Conservation (phyloP, 345 rosid genomes). For the Acer negundo region DNA sequence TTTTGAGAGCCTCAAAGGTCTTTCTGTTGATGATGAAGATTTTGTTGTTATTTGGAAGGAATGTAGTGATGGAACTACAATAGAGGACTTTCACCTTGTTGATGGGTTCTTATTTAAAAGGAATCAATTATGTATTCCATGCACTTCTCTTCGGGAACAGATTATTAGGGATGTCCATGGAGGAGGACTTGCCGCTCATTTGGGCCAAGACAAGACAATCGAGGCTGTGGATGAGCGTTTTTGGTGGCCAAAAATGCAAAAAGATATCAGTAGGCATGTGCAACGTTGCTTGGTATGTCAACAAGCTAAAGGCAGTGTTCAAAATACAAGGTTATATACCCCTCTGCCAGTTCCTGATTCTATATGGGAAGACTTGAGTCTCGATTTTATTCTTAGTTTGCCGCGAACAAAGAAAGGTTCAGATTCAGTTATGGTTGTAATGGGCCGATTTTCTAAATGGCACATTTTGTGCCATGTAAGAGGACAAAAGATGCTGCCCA, state of each 20-base stretch:
- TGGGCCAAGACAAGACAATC: no score
- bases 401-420: background rate
- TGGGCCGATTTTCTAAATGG: background rate
- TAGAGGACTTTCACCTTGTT: no score
- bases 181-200: no score
- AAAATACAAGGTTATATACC: background rate
- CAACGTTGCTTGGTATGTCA: background rate
- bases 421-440: background rate
- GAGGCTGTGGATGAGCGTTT: background rate
- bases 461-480: background rate
- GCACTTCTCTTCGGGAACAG: no score
- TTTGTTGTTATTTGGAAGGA: no score
- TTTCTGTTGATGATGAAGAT: no score
- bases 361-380: background rate
- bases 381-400: background rate
- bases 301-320: no score
- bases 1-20: no score
- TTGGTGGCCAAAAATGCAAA: background rate
- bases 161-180: no score
- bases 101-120: no score
- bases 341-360: background rate
- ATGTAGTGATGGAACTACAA: no score
- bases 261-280: background rate
- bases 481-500: background rate
- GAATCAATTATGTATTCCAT: no score